phyloP scores from a whole-genome alignment of 192 early-diverging fungal species.

The Phlyctochytrium arcticum region DNA sequence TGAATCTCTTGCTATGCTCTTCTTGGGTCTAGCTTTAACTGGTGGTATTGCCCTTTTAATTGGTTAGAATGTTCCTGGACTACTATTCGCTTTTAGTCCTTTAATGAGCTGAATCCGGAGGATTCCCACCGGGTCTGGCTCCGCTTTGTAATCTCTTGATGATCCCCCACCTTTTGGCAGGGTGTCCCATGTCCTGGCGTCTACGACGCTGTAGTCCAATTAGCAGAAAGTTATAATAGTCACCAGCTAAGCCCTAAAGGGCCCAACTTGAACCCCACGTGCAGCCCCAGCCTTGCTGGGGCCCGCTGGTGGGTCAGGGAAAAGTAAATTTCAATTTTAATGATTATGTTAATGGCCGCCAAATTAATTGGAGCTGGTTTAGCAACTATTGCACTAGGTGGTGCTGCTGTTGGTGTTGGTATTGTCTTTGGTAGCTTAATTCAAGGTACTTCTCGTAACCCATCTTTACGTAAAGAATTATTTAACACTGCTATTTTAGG shows the following conservation, averaged over 20 bases:
- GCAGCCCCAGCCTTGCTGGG: too few species aligned
- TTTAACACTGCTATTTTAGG: constrained; percentile 36
- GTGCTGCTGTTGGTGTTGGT: constrained; percentile 42
- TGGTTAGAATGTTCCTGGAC: too few species aligned
- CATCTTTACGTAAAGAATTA: constrained; percentile 32
- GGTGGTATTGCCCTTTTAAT: constrained; percentile 23
- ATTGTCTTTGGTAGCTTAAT: constrained; percentile 34
- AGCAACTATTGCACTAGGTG: constrained; percentile 30
- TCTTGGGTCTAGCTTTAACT: constrained; percentile 21
- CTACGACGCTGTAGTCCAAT: too few species aligned
- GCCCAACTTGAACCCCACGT: too few species aligned
- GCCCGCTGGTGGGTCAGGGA: neutral
- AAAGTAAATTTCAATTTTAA: constrained; percentile 14
- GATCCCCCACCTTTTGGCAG: too few species aligned
- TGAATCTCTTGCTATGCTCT: constrained; percentile 48
- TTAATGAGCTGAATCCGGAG: too few species aligned
- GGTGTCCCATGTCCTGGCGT: too few species aligned
- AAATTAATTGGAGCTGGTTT: constrained; percentile 31
- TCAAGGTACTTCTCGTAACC: constrained; percentile 34
- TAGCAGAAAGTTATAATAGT: too few species aligned
- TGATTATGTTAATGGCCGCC: constrained; percentile 25
- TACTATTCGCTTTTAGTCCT: too few species aligned
- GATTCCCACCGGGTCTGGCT: too few species aligned
- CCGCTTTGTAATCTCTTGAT: too few species aligned
- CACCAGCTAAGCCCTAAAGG: too few species aligned